A percentile compares a stretch with the other conserved stretches of the same genome.
Conservation (phyloP, 2,329 filamentous ascomycete genomes). For the Sporothrix schenckii region DNA sequence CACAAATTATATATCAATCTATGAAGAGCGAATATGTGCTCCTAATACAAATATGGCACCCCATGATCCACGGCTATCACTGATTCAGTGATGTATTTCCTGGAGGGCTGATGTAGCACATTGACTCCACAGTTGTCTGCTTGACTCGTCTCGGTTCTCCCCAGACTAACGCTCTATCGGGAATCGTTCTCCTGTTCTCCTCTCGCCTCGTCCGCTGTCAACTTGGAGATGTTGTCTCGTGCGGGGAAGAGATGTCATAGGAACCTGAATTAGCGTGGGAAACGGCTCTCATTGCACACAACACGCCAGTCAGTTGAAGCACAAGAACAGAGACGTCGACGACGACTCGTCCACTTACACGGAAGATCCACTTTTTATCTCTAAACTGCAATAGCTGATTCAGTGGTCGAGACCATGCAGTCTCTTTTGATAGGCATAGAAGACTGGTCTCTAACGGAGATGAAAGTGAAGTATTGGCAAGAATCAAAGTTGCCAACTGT, state of each 20-base stretch:
- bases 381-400: not conserved
- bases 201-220: not conserved
- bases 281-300: not conserved
- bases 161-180: not conserved
- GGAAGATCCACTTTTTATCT: slow-evolving; percentile 8
- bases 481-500: not conserved
- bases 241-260: slow-evolving; percentile 10
- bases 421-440: too few relatives aligned
- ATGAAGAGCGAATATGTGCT: not conserved
- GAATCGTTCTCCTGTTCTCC: slow-evolving; percentile 16
- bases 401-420: not conserved
- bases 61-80: not conserved
- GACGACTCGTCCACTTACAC: slow-evolving; percentile 2
- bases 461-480: too few relatives aligned
- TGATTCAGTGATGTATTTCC: not conserved
- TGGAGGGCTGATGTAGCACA: not conserved
- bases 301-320: too few relatives aligned
- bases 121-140: not conserved
- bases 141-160: not conserved
- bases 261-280: not conserved
- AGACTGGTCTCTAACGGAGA: too few relatives aligned
- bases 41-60: not conserved
- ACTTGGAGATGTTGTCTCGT: not conserved
- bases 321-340: not conserved
- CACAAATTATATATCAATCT: not conserved